phyloP scores from a whole-genome alignment of 208 protist species.

The Crithidia acanthocephali region DNA sequence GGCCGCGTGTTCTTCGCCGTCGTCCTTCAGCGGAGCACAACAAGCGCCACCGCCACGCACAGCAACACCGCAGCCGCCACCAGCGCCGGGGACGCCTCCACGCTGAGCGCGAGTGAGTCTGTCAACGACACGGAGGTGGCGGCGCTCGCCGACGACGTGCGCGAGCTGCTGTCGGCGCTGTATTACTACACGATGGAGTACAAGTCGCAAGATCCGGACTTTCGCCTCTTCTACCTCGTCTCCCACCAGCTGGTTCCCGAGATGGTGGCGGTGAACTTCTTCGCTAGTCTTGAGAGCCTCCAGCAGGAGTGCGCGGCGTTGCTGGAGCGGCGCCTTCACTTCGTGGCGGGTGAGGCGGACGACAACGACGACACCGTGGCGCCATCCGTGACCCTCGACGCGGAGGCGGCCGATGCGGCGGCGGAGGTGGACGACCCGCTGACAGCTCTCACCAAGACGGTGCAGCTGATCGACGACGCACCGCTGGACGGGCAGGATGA shows the following conservation, averaged over 20 bases:
- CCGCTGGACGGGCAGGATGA: constrained; percentile 67
- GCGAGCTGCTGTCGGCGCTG: constrained; percentile 74
- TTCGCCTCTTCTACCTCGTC: constrained; percentile 86
- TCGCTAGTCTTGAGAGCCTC: constrained; percentile 70
- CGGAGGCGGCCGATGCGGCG: neutral
- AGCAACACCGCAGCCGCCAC: neutral
- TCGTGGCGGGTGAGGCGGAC: neutral
- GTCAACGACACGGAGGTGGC: constrained; percentile 44
- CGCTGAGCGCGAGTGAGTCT: neutral
- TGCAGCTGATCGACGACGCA: constrained; percentile 60
- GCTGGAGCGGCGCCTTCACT: constrained; percentile 26
- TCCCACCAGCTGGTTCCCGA: constrained; percentile 87
- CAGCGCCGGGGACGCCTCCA: neutral
- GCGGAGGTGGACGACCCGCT: constrained; percentile 46
- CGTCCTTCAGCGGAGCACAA: constrained; percentile 22
- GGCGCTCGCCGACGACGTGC: constrained; percentile 40
- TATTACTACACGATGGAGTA: constrained; percentile 88
- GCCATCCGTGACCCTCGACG: neutral
- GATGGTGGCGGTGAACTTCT: constrained; percentile 88
- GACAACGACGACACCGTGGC: neutral
- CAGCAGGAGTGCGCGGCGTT: constrained; percentile 40
- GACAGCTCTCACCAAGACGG: constrained; percentile 33
- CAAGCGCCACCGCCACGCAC: neutral
- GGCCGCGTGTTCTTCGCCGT: constrained; percentile 64
- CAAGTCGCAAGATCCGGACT: constrained; percentile 80